Percentiles rank a stretch among this genome's conserved stretches.
These are phyloP conservation scores for Spathaspora arborariae DNA, from an alignment of 805 yeast genomes.

Conservation along the genomic window DNA sequence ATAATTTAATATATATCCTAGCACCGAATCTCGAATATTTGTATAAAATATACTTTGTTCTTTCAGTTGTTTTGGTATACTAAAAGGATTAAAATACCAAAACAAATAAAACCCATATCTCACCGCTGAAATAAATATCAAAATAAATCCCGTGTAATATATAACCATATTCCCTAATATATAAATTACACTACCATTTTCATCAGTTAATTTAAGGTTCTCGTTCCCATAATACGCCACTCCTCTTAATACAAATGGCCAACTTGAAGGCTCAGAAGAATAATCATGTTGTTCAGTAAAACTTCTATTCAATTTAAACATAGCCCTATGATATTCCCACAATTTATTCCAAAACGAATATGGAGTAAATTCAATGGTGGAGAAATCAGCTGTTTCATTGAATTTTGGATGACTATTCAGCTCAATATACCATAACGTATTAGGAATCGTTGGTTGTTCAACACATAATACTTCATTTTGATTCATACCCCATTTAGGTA, in stretches of 20 bases:
- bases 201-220: slow-evolving; percentile 16
- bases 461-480: slow-evolving; percentile 91
- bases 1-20: slow-evolving; percentile 59
- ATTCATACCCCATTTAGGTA: slow-evolving; percentile 82
- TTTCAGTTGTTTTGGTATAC: slow-evolving; percentile 11
- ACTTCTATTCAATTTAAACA: slow-evolving; percentile 48
- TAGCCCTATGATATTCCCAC: slow-evolving; percentile 51
- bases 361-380: slow-evolving; percentile 14
- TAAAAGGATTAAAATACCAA: slow-evolving; percentile 29
- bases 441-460: slow-evolving; percentile 62
- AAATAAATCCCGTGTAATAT: slow-evolving; percentile 45
- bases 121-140: slow-evolving; percentile 24
- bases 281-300: slow-evolving; percentile 46
- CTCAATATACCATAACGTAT: slow-evolving; percentile 76
- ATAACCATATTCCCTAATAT: slow-evolving; percentile 61
- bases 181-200: slow-evolving; percentile 41
- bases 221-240: slow-evolving; percentile 50
- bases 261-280: slow-evolving; percentile 53
- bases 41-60: slow-evolving; percentile 14
- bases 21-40: slow-evolving; percentile 31
- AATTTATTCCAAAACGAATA: slow-evolving; percentile 49
- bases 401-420: slow-evolving; percentile 53
- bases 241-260: slow-evolving; percentile 64
- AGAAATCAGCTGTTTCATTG: slow-evolving; percentile 12
- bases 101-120: slow-evolving; percentile 18